A percentile compares a stretch with the other conserved stretches of the same genome.
Evolutionary conservation across 1,139 yeast genomes (phyloP).

Genomic region (Barnettozyma hawaiiensis): DNA sequence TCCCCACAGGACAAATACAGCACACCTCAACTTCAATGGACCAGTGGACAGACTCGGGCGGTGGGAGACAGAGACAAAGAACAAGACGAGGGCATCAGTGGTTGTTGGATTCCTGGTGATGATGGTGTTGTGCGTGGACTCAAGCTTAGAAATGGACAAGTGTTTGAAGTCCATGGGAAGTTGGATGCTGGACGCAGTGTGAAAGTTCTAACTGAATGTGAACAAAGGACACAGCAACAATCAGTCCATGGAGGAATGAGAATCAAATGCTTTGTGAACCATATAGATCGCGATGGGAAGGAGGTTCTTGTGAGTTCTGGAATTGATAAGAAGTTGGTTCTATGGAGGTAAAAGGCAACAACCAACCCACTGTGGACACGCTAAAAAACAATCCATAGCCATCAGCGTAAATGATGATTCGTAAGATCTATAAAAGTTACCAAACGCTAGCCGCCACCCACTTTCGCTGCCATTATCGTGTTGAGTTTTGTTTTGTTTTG

Average conservation of each 20-base stretch:
- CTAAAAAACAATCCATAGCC: too few relatives aligned
- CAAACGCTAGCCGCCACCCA: too few relatives aligned
- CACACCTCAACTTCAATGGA: constrained; percentile 32
- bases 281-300: constrained; percentile 18
- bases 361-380: too few relatives aligned
- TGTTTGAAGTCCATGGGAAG: constrained; percentile 24
- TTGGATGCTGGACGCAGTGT: constrained; percentile 6
- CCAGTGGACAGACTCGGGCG: too few relatives aligned
- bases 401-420: too few relatives aligned
- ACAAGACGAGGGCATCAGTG: constrained; percentile 36
- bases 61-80: too few relatives aligned
- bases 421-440: too few relatives aligned
- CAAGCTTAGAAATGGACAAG: constrained; percentile 38
- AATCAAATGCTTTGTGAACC: constrained; percentile 38
- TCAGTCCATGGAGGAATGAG: constrained; percentile 29
- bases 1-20: constrained; percentile 73
- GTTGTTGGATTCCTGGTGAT: constrained; percentile 67
- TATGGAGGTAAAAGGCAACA: constrained; percentile 15
- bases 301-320: constrained; percentile 43
- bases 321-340: constrained; percentile 35
- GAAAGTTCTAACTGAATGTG: background rate
- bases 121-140: constrained; percentile 62
- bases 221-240: background rate
- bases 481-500: too few relatives aligned
- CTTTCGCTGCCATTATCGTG: too few relatives aligned